Evolutionary conservation across 305 asterid species (phyloP), one percentile per base, ranked within the genome.

Genomic region (Ajuga reptans): DNA sequence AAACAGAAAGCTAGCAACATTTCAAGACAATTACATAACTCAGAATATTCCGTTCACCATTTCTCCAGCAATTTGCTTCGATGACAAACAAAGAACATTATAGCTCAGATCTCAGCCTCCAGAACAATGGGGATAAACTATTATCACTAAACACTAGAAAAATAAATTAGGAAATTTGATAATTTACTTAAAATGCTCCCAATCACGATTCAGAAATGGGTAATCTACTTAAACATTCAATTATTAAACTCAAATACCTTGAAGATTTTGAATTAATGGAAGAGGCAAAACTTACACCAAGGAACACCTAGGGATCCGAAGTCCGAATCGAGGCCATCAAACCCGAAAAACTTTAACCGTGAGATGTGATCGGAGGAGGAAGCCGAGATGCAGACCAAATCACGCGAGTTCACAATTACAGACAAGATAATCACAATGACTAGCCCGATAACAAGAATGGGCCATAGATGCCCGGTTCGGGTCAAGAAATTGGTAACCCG

Each of bases 241-340:
- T 50, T 7, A 78, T 50, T 16, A 7, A 57, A 47, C 45, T 57
- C 41, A 9, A 60, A 68, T 8, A 37, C 41, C 50, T 64, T 4
- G 7, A 36, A 45, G 15, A 52, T 4, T 10, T 57, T 33, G 24
- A 66, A 66, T 59, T 76, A 64, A 75, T 50, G 4, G 58, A 54
- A 34, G 11, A 9, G 33, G 10, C 33, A 29, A 34, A 64, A 72
- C 96, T 82, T 87, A 92, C 98, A 92, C 94, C 95, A 92, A 79
- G 97, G 97, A 75, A 92, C 97, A 39, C 98, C 98, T 46, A 92
- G 96, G 78, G 89, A 85, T 79, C 94, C 97, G 68, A 90, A 92
- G 78, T 92, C 96, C 17, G 98, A 84, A 56, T 86, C 95, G 54
- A 82, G 81, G 4, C 79, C 89, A 42, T 90, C 91, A 63, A 86